Conservation (phyloP, 352 stramenopile genomes). For the Pythium dissimile region DNA sequence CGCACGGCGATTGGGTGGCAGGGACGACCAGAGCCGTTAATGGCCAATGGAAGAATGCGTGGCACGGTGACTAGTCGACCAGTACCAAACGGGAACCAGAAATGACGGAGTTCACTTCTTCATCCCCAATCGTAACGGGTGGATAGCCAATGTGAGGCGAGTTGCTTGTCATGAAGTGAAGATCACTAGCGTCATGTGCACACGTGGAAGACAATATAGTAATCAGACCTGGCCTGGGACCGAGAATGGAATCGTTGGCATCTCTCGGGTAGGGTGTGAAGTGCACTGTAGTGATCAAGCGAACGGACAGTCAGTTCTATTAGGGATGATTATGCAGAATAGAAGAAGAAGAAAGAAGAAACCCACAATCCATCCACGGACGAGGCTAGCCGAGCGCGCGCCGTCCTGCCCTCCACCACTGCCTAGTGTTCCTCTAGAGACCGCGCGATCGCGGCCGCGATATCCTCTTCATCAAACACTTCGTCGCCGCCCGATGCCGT, state of each 20-base stretch:
- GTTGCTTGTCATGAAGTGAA: constrained; percentile 4
- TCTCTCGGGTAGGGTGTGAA: too few species aligned
- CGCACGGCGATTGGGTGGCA: constrained; percentile 34
- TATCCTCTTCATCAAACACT: constrained; percentile 72
- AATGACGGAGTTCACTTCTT: too few species aligned
- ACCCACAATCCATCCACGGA: too few species aligned
- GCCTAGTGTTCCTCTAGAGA: constrained; percentile 70
- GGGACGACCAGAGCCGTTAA: constrained; percentile 23
- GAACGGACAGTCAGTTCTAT: too few species aligned
- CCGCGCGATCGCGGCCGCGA: constrained; percentile 70
- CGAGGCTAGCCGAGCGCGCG: too few species aligned
- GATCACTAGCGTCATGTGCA: too few species aligned
- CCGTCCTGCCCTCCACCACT: background rate
- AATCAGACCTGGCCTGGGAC: too few species aligned
- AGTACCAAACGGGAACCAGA: constrained; percentile 10
- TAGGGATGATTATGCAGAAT: too few species aligned
- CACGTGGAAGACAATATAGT: too few species aligned
- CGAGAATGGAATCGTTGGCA: too few species aligned
- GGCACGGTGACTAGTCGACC: constrained; percentile 5
- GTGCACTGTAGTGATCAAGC: background rate
- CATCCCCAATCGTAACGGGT: constrained; percentile 9
- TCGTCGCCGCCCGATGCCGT: constrained; percentile 14
- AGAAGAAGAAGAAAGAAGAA: too few species aligned
- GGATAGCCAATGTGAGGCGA: constrained; percentile 1
- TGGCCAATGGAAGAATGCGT: constrained; percentile 19